phyloP scores from a whole-genome alignment of 768 basidiomycete species.

The Leccinum rimulosum region DNA sequence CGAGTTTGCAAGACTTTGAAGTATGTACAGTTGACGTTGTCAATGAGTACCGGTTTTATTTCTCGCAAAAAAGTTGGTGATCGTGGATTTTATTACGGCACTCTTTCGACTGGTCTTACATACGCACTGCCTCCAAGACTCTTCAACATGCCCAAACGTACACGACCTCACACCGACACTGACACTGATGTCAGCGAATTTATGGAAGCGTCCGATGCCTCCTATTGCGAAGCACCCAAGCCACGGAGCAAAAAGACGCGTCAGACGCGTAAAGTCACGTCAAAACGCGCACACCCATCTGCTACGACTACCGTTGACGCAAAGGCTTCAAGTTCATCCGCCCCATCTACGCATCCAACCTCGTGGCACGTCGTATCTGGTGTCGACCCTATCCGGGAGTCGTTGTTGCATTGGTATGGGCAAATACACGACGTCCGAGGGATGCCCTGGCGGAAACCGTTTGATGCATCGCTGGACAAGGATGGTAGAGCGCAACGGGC shows the following conservation, averaged over 20 bases:
- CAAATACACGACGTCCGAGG: conserved; percentile 61
- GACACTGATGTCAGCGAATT: conserved; percentile 13
- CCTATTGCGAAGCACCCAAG: conserved; percentile 15
- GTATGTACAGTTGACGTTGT: too few relatives aligned
- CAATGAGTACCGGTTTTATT: too few relatives aligned
- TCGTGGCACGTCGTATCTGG: conserved; percentile 47
- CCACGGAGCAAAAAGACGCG: conserved; percentile 15
- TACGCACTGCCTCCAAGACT: neutral
- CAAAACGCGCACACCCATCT: conserved; percentile 12
- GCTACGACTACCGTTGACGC: neutral
- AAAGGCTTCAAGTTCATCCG: neutral
- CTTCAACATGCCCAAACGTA: conserved; percentile 31
- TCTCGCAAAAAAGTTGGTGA: neutral
- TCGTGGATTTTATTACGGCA: too few relatives aligned
- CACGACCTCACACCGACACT: conserved; percentile 11
- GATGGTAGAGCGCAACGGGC: conserved; percentile 79
- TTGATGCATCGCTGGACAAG: conserved; percentile 47
- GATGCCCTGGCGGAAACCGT: conserved; percentile 92
- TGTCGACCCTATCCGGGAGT: conserved; percentile 41
- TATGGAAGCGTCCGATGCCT: conserved; percentile 21
- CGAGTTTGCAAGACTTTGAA: too few relatives aligned
- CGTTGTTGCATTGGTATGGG: conserved; percentile 70
- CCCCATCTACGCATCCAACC: conserved; percentile 35
- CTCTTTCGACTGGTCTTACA: too few relatives aligned
- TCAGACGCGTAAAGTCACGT: conserved; percentile 12